These are phyloP conservation scores for Trypanosoma boissoni DNA, from an alignment of 208 protist genomes.

Conservation along the genomic window DNA sequence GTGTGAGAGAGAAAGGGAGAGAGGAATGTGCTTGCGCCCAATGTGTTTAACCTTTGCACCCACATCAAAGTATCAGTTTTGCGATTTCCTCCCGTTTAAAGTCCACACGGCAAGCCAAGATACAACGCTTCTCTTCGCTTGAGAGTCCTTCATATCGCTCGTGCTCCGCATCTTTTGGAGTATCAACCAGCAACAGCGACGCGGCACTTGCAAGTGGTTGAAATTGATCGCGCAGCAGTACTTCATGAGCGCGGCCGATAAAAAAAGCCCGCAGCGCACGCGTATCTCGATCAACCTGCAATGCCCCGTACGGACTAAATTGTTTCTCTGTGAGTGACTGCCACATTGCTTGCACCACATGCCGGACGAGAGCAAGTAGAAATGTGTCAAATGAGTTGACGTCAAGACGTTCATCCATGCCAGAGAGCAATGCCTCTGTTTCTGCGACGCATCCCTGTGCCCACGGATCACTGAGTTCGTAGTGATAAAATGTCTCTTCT, in stretches of 20 bases:
- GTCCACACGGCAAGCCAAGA: conserved; percentile 60
- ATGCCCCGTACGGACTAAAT: conserved; percentile 60
- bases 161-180: conserved; percentile 63
- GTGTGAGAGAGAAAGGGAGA: no score
- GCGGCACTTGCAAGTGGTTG: conserved; percentile 40
- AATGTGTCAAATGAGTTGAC: conserved; percentile 49
- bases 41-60: not conserved
- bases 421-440: conserved; percentile 31
- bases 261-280: conserved; percentile 69
- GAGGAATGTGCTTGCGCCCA: no score
- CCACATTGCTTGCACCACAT: conserved; percentile 26
- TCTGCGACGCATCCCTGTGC: conserved; percentile 59
- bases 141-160: conserved; percentile 44
- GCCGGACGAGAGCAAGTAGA: conserved; percentile 38
- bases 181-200: conserved; percentile 65
- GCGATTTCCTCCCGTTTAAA: conserved; percentile 63
- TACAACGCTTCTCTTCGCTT: conserved; percentile 63
- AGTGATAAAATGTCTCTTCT: conserved; percentile 76
- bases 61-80: conserved; percentile 36
- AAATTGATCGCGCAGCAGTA: conserved; percentile 56
- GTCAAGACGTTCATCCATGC: conserved; percentile 31
- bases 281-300: conserved; percentile 84
- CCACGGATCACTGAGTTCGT: conserved; percentile 83
- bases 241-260: conserved; percentile 41
- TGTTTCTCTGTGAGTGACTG: conserved; percentile 46